Percentiles rank a stretch among this genome's conserved stretches.
phyloP scores from a whole-genome alignment of 1,139 yeast genomes.

The Candida smagusa region DNA sequence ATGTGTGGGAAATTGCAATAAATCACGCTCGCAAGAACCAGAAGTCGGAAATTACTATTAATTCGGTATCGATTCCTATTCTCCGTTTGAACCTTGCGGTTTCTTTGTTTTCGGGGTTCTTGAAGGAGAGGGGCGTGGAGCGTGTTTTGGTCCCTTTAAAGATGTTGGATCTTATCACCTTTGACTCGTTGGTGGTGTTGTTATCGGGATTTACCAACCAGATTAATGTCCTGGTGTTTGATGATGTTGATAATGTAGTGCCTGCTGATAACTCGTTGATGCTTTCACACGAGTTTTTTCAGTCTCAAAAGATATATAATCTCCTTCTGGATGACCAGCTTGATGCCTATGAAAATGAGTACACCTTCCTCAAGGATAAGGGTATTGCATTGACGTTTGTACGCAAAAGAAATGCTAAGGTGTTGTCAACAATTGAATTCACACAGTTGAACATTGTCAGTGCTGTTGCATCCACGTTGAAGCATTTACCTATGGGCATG shows the following conservation, averaged over 20 bases:
- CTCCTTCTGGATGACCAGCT: slow-evolving; percentile 2
- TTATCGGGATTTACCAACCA: slow-evolving; percentile 30
- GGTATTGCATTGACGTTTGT: slow-evolving; percentile 35
- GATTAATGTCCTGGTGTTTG: slow-evolving; percentile 22
- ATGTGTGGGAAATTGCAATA: slow-evolving; percentile 53
- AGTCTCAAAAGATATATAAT: slow-evolving; percentile 4
- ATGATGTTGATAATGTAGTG: slow-evolving; percentile 11
- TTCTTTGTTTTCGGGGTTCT: slow-evolving; percentile 13
- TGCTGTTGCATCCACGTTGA: slow-evolving; percentile 58
- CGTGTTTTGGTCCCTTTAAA: slow-evolving; percentile 17
- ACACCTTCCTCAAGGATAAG: slow-evolving; percentile 32
- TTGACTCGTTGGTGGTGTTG: slow-evolving; percentile 21
- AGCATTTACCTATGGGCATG: slow-evolving; percentile 51
- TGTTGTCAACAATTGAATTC: slow-evolving; percentile 33
- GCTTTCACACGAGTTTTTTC: slow-evolving; percentile 6
- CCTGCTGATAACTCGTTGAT: neutral
- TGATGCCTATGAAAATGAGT: slow-evolving; percentile 23
- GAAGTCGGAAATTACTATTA: slow-evolving; percentile 15
- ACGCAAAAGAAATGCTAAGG: slow-evolving; percentile 17
- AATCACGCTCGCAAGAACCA: slow-evolving; percentile 13
- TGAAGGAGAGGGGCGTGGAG: slow-evolving; percentile 12
- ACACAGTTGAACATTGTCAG: slow-evolving; percentile 64
- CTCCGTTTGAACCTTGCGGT: slow-evolving; percentile 26
- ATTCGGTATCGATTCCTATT: slow-evolving; percentile 15
- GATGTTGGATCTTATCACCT: slow-evolving; percentile 10